Evolutionary conservation across 371 early-diverging fungal species (phyloP).

Genomic region (Parasitella parasitica): DNA sequence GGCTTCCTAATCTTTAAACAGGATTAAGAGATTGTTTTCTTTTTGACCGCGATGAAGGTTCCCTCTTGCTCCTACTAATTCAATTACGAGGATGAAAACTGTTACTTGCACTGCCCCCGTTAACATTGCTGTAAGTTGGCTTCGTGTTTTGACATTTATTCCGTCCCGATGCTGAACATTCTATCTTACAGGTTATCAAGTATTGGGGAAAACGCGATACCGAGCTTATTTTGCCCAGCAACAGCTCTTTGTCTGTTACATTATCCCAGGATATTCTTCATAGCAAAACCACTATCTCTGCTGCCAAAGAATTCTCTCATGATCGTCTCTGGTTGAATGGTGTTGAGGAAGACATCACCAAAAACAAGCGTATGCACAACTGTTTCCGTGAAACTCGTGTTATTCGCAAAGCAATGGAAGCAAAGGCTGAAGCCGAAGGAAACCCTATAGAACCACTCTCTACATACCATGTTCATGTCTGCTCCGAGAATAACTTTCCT

Average conservation of each 20-base stretch:
- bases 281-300: constrained; percentile 89
- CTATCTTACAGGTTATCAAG: constrained; percentile 76
- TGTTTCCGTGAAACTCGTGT: constrained; percentile 82
- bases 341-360: constrained; percentile 79
- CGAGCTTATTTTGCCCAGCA: constrained; percentile 91
- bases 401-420: constrained; percentile 70
- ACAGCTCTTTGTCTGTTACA: constrained; percentile 95
- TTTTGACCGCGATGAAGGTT: neutral
- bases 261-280: constrained; percentile 94
- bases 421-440: constrained; percentile 45
- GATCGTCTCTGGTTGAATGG: constrained; percentile 96
- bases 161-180: too few relatives aligned
- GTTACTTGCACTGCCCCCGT: constrained; percentile 96
- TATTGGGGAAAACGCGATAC: constrained; percentile 99
- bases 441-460: constrained; percentile 51
- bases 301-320: constrained; percentile 58
- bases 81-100: constrained; percentile 32
- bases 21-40: neutral
- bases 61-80: neutral
- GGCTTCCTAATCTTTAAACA: neutral
- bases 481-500: constrained; percentile 98
- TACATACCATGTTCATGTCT: constrained; percentile 71
- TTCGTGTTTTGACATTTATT: neutral
- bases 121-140: constrained; percentile 91
- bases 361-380: constrained; percentile 82